phyloP scores from a whole-genome alignment of 139 green algal species.

The Astrephomene gubernaculifera region DNA sequence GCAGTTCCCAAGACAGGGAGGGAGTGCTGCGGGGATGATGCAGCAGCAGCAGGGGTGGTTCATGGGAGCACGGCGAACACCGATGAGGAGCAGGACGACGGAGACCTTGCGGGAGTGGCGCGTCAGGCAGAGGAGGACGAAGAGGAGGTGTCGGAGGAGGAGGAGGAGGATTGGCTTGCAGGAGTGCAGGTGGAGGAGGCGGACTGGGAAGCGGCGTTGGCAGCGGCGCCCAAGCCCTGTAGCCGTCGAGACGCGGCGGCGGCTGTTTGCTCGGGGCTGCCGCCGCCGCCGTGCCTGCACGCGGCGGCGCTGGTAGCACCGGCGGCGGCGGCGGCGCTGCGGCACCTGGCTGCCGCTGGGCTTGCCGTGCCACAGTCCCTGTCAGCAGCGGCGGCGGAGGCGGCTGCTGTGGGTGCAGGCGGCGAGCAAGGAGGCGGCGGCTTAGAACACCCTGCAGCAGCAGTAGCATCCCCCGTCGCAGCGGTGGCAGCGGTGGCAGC shows the following conservation, averaged over 20 bases:
- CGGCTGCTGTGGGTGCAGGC: too few relatives aligned
- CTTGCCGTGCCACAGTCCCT: not conserved
- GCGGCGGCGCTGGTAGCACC: conserved; percentile 51
- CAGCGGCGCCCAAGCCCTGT: conserved; percentile 63
- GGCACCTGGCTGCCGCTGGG: conserved; percentile 5
- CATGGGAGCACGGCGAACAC: too few relatives aligned
- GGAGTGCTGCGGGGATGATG: too few relatives aligned
- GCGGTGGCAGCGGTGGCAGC: too few relatives aligned
- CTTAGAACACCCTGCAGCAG: too few relatives aligned
- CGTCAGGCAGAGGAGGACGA: not conserved
- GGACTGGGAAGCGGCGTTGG: conserved; percentile 74
- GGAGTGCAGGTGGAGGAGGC: conserved; percentile 2
- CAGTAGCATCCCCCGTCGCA: too few relatives aligned
- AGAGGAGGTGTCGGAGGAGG: not conserved
- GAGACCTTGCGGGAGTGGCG: not conserved
- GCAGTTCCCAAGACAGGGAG: too few relatives aligned
- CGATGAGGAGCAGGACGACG: not conserved
- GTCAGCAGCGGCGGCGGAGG: not conserved
- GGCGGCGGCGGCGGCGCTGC: conserved; percentile 33
- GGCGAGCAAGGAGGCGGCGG: too few relatives aligned
- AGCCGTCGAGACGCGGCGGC: conserved; percentile 55
- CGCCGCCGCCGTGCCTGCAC: conserved; percentile 37
- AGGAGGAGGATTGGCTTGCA: not conserved
- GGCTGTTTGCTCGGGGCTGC: not conserved
- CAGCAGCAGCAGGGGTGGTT: too few relatives aligned